A percentile compares a stretch with the other conserved stretches of the same genome.
Conservation (phyloP, 176 grass and related monocot genomes). For the Oryza meridionalis region DNA sequence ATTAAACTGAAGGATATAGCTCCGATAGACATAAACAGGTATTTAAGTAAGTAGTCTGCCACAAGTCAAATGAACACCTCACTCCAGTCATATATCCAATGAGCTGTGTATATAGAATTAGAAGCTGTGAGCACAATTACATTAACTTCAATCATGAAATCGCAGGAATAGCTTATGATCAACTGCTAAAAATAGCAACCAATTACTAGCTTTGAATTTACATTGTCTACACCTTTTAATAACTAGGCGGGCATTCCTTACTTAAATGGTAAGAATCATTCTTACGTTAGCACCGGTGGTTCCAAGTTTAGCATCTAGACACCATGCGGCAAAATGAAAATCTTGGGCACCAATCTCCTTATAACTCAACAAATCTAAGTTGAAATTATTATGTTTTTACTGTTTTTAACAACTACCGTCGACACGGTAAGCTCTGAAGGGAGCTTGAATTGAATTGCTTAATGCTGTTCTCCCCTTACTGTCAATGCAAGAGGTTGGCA, state of each 20-base stretch:
- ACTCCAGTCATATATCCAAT: slow-evolving; percentile 4
- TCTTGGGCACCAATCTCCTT: neutral
- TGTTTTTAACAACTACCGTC: neutral
- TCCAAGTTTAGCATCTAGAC: neutral
- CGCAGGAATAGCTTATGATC: neutral
- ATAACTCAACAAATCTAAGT: slow-evolving; percentile 12
- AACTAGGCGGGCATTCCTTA: slow-evolving; percentile 2
- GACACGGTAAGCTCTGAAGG: neutral
- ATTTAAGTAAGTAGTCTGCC: slow-evolving; percentile 8
- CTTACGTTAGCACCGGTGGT: slow-evolving; percentile 1
- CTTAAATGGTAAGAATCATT: slow-evolving; percentile 24
- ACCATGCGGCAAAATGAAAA: neutral
- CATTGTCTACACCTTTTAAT: neutral
- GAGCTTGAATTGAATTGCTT: slow-evolving; percentile 14
- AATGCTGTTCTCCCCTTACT: neutral
- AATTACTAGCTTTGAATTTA: neutral
- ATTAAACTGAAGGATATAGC: neutral
- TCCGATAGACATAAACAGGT: neutral
- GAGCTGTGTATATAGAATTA: slow-evolving; percentile 27
- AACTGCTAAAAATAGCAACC: slow-evolving; percentile 22
- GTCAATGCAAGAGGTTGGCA: slow-evolving; percentile 3
- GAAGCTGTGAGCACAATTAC: neutral
- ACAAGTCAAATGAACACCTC: neutral
- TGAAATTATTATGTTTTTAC: neutral
- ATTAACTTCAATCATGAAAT: neutral